Percentiles rank a stretch among this genome's conserved stretches.
These are phyloP conservation scores for Calycina herbarum DNA, from an alignment of 2,329 filamentous ascomycete species.

Conservation along the genomic window DNA sequence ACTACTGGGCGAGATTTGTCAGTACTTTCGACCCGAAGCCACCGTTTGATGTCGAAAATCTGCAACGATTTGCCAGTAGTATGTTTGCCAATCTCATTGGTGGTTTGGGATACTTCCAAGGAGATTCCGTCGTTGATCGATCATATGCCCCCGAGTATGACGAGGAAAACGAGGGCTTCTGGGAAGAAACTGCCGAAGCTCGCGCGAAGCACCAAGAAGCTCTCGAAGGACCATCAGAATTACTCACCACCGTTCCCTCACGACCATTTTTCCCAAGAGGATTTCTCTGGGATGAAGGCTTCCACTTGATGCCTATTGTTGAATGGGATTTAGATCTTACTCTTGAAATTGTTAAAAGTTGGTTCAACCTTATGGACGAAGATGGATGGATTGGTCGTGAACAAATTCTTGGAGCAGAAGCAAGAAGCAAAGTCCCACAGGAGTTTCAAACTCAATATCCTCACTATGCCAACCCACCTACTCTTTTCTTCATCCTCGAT, in stretches of 20 bases:
- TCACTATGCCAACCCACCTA: slow-evolving; percentile 96
- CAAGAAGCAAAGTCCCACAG: slow-evolving; percentile 86
- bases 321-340: slow-evolving; percentile 94
- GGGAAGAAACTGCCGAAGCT: slow-evolving; percentile 85
- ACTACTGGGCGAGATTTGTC: slow-evolving; percentile 74
- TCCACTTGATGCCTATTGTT: slow-evolving; percentile 85
- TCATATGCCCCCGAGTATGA: slow-evolving; percentile 92
- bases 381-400: slow-evolving; percentile 98
- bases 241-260: slow-evolving; percentile 90
- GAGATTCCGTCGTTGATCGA: slow-evolving; percentile 82
- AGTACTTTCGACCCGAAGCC: slow-evolving; percentile 70
- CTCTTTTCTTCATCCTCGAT: slow-evolving; percentile 86
- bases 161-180: slow-evolving; percentile 93
- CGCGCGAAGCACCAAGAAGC: slow-evolving; percentile 66
- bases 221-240: slow-evolving; percentile 78
- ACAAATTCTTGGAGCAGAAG: slow-evolving; percentile 89
- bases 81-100: slow-evolving; percentile 94
- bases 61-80: slow-evolving; percentile 77
- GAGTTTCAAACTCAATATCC: slow-evolving; percentile 97
- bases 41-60: slow-evolving; percentile 73
- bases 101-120: slow-evolving; percentile 94
- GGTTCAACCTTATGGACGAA: slow-evolving; percentile 94
- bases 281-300: slow-evolving; percentile 98
- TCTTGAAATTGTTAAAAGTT: slow-evolving; percentile 85
- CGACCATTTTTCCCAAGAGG: slow-evolving; percentile 94